phyloP scores from a whole-genome alignment of 371 early-diverging fungal species.

The Mortierella sp. region DNA sequence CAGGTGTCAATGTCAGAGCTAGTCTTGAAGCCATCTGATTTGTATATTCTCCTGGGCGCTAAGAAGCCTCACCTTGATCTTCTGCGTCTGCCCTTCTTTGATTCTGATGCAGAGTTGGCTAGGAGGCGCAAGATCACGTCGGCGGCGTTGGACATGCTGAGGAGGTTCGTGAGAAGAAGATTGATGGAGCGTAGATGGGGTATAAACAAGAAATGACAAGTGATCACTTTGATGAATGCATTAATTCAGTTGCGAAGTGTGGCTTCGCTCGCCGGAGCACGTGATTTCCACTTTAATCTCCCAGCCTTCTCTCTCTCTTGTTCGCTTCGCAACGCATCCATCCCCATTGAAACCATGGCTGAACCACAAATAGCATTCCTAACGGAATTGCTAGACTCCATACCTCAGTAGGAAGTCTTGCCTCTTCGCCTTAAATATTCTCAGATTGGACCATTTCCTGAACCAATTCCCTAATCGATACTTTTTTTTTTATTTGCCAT shows the following conservation, averaged over 20 bases:
- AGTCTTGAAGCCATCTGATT: background rate
- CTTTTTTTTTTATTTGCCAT: no score
- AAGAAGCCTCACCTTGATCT: slow-evolving; percentile 45
- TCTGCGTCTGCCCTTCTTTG: slow-evolving; percentile 49
- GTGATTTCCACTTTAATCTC: slow-evolving; percentile 1
- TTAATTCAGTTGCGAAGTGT: background rate
- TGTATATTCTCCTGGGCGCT: background rate
- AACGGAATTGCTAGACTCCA: slow-evolving; percentile 44
- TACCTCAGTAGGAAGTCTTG: slow-evolving; percentile 40
- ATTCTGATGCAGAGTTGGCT: slow-evolving; percentile 49
- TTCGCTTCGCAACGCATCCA: slow-evolving; percentile 9
- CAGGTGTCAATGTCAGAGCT: no score
- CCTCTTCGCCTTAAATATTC: background rate
- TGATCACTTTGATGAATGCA: background rate
- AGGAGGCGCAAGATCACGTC: slow-evolving; percentile 56
- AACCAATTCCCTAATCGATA: background rate
- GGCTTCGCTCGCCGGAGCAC: background rate
- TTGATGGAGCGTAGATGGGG: background rate
- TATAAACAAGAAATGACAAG: background rate
- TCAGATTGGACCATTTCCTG: background rate
- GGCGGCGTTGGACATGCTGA: slow-evolving; percentile 49
- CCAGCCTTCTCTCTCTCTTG: background rate
- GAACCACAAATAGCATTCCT: slow-evolving; percentile 44
- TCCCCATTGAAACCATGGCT: slow-evolving; percentile 37
- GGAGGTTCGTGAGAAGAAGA: background rate